Evolutionary conservation across 1,139 yeast genomes (phyloP).

Genomic region (Sugiyamaella xylanicola): DNA sequence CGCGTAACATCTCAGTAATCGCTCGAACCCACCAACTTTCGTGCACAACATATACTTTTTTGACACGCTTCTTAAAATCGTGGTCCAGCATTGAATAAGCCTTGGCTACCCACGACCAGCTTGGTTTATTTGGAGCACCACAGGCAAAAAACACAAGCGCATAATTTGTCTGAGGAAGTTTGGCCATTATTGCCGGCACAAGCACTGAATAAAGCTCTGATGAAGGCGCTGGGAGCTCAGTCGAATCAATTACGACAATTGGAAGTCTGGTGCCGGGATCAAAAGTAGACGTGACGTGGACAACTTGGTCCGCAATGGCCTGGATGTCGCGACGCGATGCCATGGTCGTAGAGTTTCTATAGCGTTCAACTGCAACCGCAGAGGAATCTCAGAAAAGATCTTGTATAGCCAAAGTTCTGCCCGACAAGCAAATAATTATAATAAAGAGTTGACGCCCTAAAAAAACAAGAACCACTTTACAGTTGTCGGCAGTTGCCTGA

Average conservation of each 20-base stretch:
- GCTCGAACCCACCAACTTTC: slow-evolving; percentile 90
- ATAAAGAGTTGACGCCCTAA: background rate
- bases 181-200: slow-evolving; percentile 39
- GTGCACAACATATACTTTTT: slow-evolving; percentile 77
- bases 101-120: slow-evolving; percentile 80
- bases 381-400: no score
- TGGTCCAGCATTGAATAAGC: slow-evolving; percentile 71
- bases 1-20: slow-evolving; percentile 69
- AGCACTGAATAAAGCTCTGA: slow-evolving; percentile 33
- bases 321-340: slow-evolving; percentile 6
- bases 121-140: slow-evolving; percentile 57
- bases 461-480: background rate
- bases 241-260: slow-evolving; percentile 71
- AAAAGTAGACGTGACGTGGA: slow-evolving; percentile 57
- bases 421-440: background rate
- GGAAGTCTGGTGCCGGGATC: slow-evolving; percentile 69
- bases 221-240: slow-evolving; percentile 64
- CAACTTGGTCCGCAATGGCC: slow-evolving; percentile 47
- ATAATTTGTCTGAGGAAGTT: slow-evolving; percentile 58
- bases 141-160: slow-evolving; percentile 75
- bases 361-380: background rate
- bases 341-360: background rate
- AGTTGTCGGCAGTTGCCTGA: background rate
- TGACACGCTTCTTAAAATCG: slow-evolving; percentile 55
- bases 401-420: no score